Conservation (phyloP, 202 grass and related monocot genomes). For the Sporobolus alterniflorus region DNA sequence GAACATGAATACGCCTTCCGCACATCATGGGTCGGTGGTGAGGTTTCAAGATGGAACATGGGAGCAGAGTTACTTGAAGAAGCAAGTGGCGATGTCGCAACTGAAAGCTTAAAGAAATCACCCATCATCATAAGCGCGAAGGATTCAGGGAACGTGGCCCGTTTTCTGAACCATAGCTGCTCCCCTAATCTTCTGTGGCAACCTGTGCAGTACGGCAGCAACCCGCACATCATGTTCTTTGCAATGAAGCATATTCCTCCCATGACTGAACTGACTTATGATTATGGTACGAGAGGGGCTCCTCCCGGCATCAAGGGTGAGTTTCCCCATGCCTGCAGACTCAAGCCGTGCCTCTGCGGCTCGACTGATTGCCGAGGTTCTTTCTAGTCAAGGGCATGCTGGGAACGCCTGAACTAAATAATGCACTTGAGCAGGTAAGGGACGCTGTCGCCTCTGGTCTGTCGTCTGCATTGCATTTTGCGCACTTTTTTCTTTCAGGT, state of each 20-base stretch:
- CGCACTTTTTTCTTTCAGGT: too few relatives aligned
- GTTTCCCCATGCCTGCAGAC: background rate
- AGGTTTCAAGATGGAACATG: constrained; percentile 57
- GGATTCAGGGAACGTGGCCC: constrained; percentile 60
- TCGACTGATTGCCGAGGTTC: constrained; percentile 40
- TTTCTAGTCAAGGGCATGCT: constrained; percentile 26
- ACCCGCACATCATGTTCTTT: constrained; percentile 68
- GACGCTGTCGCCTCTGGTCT: background rate
- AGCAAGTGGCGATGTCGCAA: background rate
- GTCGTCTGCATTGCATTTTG: background rate
- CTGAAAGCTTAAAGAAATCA: too few relatives aligned
- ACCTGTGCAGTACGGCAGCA: constrained; percentile 49
- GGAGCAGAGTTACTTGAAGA: constrained; percentile 59
- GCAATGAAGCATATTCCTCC: too few relatives aligned
- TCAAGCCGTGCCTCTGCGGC: constrained; percentile 50
- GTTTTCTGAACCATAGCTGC: constrained; percentile 87
- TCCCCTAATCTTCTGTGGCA: constrained; percentile 82
- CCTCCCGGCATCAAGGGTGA: constrained; percentile 13
- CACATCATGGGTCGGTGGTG: constrained; percentile 14
- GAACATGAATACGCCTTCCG: constrained; percentile 60
- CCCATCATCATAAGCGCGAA: too few relatives aligned
- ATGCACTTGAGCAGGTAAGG: too few relatives aligned
- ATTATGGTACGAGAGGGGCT: constrained; percentile 52
- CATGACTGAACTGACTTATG: too few relatives aligned
- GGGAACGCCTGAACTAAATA: too few relatives aligned